Percentiles rank a stretch among this genome's conserved stretches.
Conservation (phyloP, 2,329 filamentous ascomycete species). For the Dactylonectria estremocensis region DNA sequence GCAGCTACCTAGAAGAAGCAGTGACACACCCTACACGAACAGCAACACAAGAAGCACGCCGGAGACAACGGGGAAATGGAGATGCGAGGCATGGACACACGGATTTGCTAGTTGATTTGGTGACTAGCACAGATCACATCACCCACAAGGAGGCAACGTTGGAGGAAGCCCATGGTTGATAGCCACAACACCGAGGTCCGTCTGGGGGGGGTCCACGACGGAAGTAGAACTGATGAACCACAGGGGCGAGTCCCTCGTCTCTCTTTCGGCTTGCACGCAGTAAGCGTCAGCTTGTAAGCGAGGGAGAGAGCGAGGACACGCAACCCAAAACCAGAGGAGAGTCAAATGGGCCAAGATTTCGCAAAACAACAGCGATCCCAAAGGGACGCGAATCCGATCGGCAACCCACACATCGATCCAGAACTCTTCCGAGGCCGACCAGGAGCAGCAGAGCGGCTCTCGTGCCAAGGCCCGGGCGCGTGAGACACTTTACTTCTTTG, state of each 20-base stretch:
- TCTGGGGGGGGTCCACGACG: neutral
- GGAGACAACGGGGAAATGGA: neutral
- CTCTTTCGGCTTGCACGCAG: too few species aligned
- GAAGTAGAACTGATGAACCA: neutral
- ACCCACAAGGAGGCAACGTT: too few species aligned
- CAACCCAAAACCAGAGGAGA: neutral
- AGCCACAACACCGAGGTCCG: too few species aligned
- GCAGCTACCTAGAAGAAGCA: neutral
- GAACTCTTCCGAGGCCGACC: slow-evolving; percentile 19
- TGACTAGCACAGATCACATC: neutral
- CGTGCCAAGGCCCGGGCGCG: slow-evolving; percentile 19
- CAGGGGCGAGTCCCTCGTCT: neutral
- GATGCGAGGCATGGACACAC: neutral
- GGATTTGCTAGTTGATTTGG: neutral
- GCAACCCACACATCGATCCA: slow-evolving; percentile 15
- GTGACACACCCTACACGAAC: neutral
- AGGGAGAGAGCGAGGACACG: neutral
- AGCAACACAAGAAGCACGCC: neutral
- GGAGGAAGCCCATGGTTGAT: too few species aligned
- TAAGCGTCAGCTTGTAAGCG: neutral
- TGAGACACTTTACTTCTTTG: slow-evolving; percentile 22
- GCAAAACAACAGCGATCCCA: neutral
- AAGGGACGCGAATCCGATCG: slow-evolving; percentile 18
- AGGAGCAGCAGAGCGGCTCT: slow-evolving; percentile 14
- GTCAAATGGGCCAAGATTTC: neutral